Evolutionary conservation across 2,329 filamentous ascomycete genomes (phyloP).

Genomic region (Venturia aucupariae): DNA sequence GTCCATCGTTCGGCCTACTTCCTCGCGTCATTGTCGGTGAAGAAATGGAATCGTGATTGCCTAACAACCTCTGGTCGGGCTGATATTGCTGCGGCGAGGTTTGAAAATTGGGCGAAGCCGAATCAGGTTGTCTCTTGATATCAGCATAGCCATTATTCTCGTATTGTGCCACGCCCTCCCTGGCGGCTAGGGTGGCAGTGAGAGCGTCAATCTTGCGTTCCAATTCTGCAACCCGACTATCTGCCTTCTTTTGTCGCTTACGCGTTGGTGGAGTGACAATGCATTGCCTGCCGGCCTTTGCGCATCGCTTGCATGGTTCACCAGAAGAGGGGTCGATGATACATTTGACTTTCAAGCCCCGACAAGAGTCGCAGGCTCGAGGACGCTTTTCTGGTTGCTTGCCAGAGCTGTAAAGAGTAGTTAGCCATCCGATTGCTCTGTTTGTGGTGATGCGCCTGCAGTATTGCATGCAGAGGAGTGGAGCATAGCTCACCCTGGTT

Average conservation of each 20-base stretch:
- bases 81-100: constrained; percentile 8
- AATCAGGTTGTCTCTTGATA: constrained; percentile 2
- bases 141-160: neutral
- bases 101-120: constrained; percentile 9
- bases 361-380: constrained; percentile 67
- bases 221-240: constrained; percentile 78
- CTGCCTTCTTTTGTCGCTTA: constrained; percentile 86
- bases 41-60: neutral
- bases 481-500: constrained; percentile 4
- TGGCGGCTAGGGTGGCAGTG: constrained; percentile 58
- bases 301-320: constrained; percentile 64
- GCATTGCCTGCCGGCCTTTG: constrained; percentile 69
- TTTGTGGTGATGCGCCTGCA: neutral
- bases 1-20: constrained; percentile 5
- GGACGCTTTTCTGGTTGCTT: constrained; percentile 44
- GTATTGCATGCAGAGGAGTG: neutral
- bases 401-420: neutral
- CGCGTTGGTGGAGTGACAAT: constrained; percentile 64
- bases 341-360: constrained; percentile 49
- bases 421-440: neutral
- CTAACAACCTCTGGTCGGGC: constrained; percentile 8
- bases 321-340: constrained; percentile 26
- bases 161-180: constrained; percentile 7
- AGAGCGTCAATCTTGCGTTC: constrained; percentile 88
- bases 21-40: neutral